Base-by-base conservation (phyloP, 345 rosid genomes). In the Mallotus nudiflorus region DNA sequence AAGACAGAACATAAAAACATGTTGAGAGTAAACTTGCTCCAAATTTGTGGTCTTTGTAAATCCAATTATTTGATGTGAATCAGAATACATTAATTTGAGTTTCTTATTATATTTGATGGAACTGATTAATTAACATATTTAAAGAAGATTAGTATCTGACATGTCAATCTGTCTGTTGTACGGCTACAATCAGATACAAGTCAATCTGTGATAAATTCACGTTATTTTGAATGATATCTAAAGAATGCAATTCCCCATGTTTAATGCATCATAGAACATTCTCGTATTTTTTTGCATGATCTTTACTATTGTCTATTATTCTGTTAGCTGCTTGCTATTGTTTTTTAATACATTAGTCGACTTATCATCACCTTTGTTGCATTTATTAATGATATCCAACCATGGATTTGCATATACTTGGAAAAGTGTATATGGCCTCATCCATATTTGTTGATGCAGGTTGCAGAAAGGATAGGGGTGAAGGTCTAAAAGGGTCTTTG, bases 401-500 rank as follows among this genome's bases (percentile, higher is more conserved):
- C 14, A 3, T 2, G 4, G n/a, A 44, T 18, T 66, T 29, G 37
- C 12, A 3, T 55, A 37, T 12, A 33, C 37, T 33, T 3, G 39
- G 3, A 20, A 4, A 66, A 22, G 12, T 33, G 20, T 25, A 14
- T 37, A 10, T 19, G 24, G 24, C 15, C 19, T 3, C 4, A 12
- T 25, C 1, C 27, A 7, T 15, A 28, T 62, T 22, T 45, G 58
- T 18, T 65, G 60, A 60, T 65, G 80, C 86, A 92, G 97, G 87
- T 88, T 69, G 97, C 97, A 76, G 80, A 80, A 68, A 73, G 89
- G 82, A 92, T 88, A 68, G 97, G 97, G 53, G 91, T 92, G 59
- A 73, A 77, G 73, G 82, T 88, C 19, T 91, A 74, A 83, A 58
- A 71, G 67, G 66, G 6, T 39, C 45, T 55, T 66, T 57, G 16